Evolutionary conservation across 441 rosid genomes (phyloP), one percentile per base, ranked within the genome.

Genomic region (Populus hybrid): DNA sequence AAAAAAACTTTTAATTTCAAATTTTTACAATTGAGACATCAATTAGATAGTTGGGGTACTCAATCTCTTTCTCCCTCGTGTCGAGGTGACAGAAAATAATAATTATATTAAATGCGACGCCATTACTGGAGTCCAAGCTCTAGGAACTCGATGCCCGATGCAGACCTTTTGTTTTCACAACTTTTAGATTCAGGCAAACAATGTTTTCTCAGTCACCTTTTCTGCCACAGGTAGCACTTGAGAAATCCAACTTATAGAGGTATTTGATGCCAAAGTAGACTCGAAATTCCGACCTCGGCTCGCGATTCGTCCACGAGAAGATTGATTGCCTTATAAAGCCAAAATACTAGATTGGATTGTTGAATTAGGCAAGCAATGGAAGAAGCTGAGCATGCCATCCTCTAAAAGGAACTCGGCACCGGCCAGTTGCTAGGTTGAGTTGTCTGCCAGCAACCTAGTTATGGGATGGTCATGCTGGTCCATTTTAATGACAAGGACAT

Each of bases 161-260:
- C 2, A 45, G 65, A 75, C 33, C 31, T 53, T 67, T 75, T 53
- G 14, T 33, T 76, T 76, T 76, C 73, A 68, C 16, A 26, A 68
- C 53, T 53, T 68, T 75, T 75, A 26, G 77, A 0, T 65, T 7
- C 28, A 18, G 78, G 78, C 50, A 68, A 75, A 75, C 66, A 18
- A 50, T 20, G 72, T 66, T 75, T 42, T 50, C 36, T 33, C 78
- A 50, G 4, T 66, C 29, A 9, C 50, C 45, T 74, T 29, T 33
- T 4, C 24, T 29, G 31, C 6, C 40, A 26, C 11, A 0, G 53
- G 18, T 18, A 4, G 0, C 20, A 26, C n/a, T 66, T 64, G 42
- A 65, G 11, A 67, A 67, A 9, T 67, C 20, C 42, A 75, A 67
- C 42, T 40, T 40, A 9, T 9, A 45, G 2, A 14, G 65, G 6